Evolutionary conservation across 2,329 filamentous ascomycete genomes (phyloP), one percentile per base, ranked within the genome.

Genomic region (Balansia obtecta): DNA sequence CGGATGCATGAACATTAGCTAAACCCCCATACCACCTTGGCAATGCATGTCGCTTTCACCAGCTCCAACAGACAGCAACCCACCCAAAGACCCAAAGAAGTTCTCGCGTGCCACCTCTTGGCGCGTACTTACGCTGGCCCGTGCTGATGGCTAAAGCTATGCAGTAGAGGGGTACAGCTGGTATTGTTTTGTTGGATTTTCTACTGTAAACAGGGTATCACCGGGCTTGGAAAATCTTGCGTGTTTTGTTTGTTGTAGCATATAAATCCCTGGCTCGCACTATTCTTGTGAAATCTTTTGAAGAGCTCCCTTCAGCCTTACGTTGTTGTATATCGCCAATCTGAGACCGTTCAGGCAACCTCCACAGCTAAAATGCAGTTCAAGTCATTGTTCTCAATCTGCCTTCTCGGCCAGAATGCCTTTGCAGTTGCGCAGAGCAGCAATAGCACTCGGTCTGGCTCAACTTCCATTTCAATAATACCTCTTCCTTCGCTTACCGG

Each of bases 401-500:
- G 50, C 45, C 52, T 56, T 9, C 18, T 56, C 27, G 48, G 54
- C 46, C 49, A 53, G 49, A 51, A 48, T 37, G 54, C 37, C 7
- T 27, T 53, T 16, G 48, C 34, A 5, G 44, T 47, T 8, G 54
- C 48, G 37, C 52, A 52, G 48, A 42, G 44, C 18, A 50, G 18
- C 11, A 39, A 39, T 27, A 27, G 7, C 2, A 12, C 37, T 2
- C 39, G n/a, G 13, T 20, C 49, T 18, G 11, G 27, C 32, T 38
- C 47, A 13, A n/a, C 44, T 5, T 42, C 48, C 27, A 27, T 37
- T 10, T 40, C 41, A 33, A 46, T 48, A 38, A 47, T 46, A n/a
- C 32, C 56, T 50, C 54, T 52, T 9, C 56, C 55, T 22, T 58
- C 56, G 22, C 56, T 55, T 3, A 57, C 55, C 0, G 50, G 49